Evolutionary conservation across 352 stramenopile genomes (phyloP), one percentile per base, ranked within the genome.

Genomic region (Phytopythium cucurbitacearum): DNA sequence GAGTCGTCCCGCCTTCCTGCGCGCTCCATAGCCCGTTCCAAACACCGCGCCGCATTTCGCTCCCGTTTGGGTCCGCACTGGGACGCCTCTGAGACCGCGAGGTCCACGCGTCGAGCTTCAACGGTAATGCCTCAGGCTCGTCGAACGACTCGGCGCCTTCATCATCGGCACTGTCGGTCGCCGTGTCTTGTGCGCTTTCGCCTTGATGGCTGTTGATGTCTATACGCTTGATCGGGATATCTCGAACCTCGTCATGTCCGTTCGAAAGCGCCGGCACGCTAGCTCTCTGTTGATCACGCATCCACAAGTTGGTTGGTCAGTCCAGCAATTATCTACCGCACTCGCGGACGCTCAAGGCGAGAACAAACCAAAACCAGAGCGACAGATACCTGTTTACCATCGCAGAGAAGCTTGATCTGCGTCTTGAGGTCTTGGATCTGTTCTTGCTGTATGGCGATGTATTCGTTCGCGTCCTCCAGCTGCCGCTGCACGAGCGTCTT

Each of bases 341-440:
- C 21, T 28, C 21, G 21, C 21, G 21, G 21, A 28, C 21, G 21
- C 21, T 2, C 21, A 28, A 28, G 21, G 21, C 2, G 21, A 28
- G 21, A 28, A 28, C 21, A 28, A 2, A 28, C 21, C 21, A 28
- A 28, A 28, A 28, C 21, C 21, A 28, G 21, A 28, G 21, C 21
- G 21, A 28, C 21, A 28, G 21, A 28, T 71, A 82, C 76, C 66
- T 78, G 47, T 37, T 71, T 65, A 11, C 46, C 50, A 9, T 5
- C 63, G 11, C 67, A 53, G 56, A 86, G 65, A 11, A 64, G 57
- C 32, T 80, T 73, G 38, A 94, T 85, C 57, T 92, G 73, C 4
- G 62, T 55, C 53, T 94, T 94, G 41, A 94, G 73, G 40, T 80
- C 74, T 11, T 85, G 56, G n/a, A 93, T 69, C 59, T 91, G 80